Evolutionary conservation across 164 flowering plant species (phyloP).

Genomic region (Annona squamosa): DNA sequence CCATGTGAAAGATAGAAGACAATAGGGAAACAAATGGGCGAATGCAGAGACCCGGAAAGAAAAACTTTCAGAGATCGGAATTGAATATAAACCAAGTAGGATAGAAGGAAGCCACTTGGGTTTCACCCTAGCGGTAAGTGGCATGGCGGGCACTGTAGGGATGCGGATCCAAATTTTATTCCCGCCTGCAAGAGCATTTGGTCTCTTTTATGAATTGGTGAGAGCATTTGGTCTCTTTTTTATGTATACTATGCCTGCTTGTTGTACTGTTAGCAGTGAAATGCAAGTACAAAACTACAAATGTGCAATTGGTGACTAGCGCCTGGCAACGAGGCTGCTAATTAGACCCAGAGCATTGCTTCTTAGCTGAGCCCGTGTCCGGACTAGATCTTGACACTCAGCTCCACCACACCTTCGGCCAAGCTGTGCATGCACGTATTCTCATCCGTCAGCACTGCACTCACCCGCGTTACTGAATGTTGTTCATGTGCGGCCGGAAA

Average conservation of each 20-base stretch:
- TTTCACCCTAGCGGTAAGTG: neutral
- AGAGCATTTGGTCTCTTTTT: too few relatives aligned
- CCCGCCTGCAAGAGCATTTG: neutral
- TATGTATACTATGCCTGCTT: too few relatives aligned
- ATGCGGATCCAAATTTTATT: neutral
- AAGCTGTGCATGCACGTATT: conserved; percentile 55
- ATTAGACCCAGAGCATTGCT: conserved; percentile 54
- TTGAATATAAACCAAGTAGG: neutral
- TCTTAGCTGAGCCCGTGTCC: conserved; percentile 27
- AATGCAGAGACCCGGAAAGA: too few relatives aligned
- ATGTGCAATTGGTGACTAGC: too few relatives aligned
- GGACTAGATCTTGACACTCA: conserved; percentile 21
- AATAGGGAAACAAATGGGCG: too few relatives aligned
- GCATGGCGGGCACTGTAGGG: neutral
- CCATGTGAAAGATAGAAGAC: too few relatives aligned
- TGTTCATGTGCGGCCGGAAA: conserved; percentile 27
- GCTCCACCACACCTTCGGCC: conserved; percentile 17
- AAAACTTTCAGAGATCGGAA: too few relatives aligned
- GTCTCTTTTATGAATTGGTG: too few relatives aligned
- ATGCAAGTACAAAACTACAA: too few relatives aligned
- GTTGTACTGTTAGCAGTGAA: too few relatives aligned
- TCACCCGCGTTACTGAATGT: conserved; percentile 51
- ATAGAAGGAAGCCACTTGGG: neutral
- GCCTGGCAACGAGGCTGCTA: too few relatives aligned
- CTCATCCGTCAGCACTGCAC: conserved; percentile 56